Base-by-base conservation (phyloP, 1,284 basidiomycete species). In the Spongispora temasekensis region DNA sequence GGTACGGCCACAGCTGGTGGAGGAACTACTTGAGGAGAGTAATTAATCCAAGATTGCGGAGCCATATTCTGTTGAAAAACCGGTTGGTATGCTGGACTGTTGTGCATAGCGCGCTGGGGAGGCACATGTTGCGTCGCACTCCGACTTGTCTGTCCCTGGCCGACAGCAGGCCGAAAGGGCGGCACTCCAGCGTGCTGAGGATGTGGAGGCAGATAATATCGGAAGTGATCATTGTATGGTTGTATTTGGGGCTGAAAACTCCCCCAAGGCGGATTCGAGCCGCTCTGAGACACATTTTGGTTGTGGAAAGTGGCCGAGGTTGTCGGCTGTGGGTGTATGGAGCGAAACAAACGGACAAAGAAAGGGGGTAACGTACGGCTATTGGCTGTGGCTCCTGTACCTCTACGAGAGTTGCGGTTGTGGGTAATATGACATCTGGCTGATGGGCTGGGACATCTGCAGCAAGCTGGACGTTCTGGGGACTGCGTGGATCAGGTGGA, bases 351-450 rank as follows among this genome's bases (percentile, higher is more conserved):
- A 60, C 17, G 46, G 63, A 75, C 70, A 23, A 57, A 55, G 53
- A 59, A 44, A 56, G 61, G 51, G 19, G 64, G n/a, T n/a, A n/a
- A n/a, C n/a, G n/a, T n/a, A n/a, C n/a, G n/a, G n/a, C n/a, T n/a
- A n/a, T n/a, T n/a, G n/a, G 25, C 53, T 56, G 56, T 51, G 63
- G 51, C 25, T 74, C 72, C 4, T 65, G 64, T 9, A 72, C 67
- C 50, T 72, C 71, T 19, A 75, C 71, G 17, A 72, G 57, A 30
- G 69, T 75, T 55, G 71, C 73, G 23, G 70, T 75, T 59, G 65
- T 75, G 19, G 71, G 71, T 6, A 72, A 56, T 55, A 73, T 56
- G 44, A 63, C 55, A 27, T 71, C 68, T 15, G 68, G 23, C 12
- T 50, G 62, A 34, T 55, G 44, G 10, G 46, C 61, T 34, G 67